These are phyloP conservation scores for Arabidopsis thaliana DNA, from an alignment of 345 rosid genomes.

Conservation along the genomic window DNA sequence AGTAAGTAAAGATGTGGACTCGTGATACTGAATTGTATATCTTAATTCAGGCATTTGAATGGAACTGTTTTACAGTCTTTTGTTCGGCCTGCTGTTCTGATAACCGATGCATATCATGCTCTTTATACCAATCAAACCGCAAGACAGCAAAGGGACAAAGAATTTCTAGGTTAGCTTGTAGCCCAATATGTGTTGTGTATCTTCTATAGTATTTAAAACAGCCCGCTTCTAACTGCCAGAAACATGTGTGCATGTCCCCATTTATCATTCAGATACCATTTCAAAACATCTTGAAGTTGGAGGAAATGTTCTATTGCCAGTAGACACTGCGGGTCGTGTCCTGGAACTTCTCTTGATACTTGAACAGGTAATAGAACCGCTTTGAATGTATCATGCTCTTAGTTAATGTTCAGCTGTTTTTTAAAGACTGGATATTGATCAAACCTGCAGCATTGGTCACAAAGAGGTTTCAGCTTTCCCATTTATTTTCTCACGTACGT, in stretches of 20 bases:
- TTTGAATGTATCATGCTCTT: slow-evolving; percentile 14
- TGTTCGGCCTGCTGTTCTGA: slow-evolving; percentile 93
- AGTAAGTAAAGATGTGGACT: slow-evolving; percentile 8
- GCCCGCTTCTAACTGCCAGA: slow-evolving; percentile 18
- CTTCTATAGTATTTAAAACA: neutral
- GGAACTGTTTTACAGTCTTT: slow-evolving; percentile 93
- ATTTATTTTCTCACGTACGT: slow-evolving; percentile 91
- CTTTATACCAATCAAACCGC: slow-evolving; percentile 79
- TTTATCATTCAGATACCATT: slow-evolving; percentile 49
- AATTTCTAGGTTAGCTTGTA: slow-evolving; percentile 61
- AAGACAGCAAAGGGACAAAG: slow-evolving; percentile 84
- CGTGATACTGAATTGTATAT: slow-evolving; percentile 19
- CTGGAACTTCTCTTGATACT: slow-evolving; percentile 89
- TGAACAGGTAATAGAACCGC: slow-evolving; percentile 68
- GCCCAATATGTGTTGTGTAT: slow-evolving; percentile 19
- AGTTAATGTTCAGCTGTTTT: slow-evolving; percentile 26
- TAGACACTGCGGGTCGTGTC: slow-evolving; percentile 90
- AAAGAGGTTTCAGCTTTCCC: slow-evolving; percentile 70
- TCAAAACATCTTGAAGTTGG: slow-evolving; percentile 77
- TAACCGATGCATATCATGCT: slow-evolving; percentile 94
- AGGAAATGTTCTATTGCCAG: slow-evolving; percentile 92
- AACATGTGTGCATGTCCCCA: neutral
- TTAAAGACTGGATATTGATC: slow-evolving; percentile 39
- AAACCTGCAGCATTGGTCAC: slow-evolving; percentile 74
- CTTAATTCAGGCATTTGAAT: slow-evolving; percentile 86